Evolutionary conservation across 1,139 yeast species (phyloP).

Genomic region (Candida tropicalis): DNA sequence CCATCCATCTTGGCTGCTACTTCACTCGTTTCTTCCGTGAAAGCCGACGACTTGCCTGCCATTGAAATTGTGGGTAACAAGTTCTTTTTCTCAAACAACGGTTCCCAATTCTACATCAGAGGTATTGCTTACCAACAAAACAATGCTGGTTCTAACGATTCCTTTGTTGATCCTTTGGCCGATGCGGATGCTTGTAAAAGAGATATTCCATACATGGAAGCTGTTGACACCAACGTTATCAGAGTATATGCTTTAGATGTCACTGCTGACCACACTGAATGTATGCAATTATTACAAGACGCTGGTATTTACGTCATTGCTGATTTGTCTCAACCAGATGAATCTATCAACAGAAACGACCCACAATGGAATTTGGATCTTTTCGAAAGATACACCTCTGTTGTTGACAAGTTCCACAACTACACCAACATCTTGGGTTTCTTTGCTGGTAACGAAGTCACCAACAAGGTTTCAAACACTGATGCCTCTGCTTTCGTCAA

Average conservation of each 20-base stretch:
- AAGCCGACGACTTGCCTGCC: constrained; percentile 28
- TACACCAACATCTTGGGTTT: constrained; percentile 82
- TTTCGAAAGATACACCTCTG: constrained; percentile 70
- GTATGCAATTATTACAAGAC: constrained; percentile 66
- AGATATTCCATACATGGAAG: constrained; percentile 72
- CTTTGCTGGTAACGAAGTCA: constrained; percentile 92
- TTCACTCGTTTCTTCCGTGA: constrained; percentile 16
- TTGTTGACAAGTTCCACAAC: constrained; percentile 69
- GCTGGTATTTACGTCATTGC: constrained; percentile 83
- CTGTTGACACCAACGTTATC: constrained; percentile 63
- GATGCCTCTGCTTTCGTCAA: constrained; percentile 84
- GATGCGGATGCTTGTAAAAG: constrained; percentile 73
- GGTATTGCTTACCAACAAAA: constrained; percentile 53
- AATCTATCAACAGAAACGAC: constrained; percentile 60
- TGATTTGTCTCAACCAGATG: constrained; percentile 68
- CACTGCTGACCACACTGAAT: constrained; percentile 61
- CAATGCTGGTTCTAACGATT: constrained; percentile 38
- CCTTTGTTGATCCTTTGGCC: constrained; percentile 74
- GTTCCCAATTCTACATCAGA: constrained; percentile 46
- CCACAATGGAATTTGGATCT: constrained; percentile 69
- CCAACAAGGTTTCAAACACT: constrained; percentile 71
- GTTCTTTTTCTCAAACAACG: constrained; percentile 47
- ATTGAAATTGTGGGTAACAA: constrained; percentile 50
- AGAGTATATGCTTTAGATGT: constrained; percentile 77
- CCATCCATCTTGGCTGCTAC: constrained; percentile 29